These are phyloP conservation scores for Sugiyamaella grinbergsii DNA, from an alignment of 1,139 yeast species.

Conservation along the genomic window DNA sequence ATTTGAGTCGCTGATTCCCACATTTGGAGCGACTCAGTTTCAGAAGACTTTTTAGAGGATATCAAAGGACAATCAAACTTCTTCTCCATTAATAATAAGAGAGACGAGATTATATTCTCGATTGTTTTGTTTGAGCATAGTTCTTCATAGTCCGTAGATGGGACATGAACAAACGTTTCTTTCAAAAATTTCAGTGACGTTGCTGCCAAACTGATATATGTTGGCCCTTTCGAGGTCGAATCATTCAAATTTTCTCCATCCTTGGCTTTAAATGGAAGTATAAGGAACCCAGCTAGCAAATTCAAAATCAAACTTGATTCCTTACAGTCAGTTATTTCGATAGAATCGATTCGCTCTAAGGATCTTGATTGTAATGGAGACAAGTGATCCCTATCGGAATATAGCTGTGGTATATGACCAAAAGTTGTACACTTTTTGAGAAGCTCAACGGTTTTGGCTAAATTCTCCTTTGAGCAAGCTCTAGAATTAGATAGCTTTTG, in stretches of 20 bases:
- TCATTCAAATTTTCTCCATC: slow-evolving; percentile 35
- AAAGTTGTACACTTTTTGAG: slow-evolving; percentile 34
- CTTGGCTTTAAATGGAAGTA: slow-evolving; percentile 38
- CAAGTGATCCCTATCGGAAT: slow-evolving; percentile 39
- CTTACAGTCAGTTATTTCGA: slow-evolving; percentile 19
- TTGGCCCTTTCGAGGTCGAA: slow-evolving; percentile 52
- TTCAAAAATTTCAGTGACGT: slow-evolving; percentile 51
- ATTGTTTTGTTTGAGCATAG: slow-evolving; percentile 54
- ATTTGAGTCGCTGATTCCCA: slow-evolving; percentile 40
- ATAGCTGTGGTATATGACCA: slow-evolving; percentile 38
- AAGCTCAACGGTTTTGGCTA: slow-evolving; percentile 27
- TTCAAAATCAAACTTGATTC: slow-evolving; percentile 28
- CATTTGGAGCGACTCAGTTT: slow-evolving; percentile 30
- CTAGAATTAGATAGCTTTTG: slow-evolving; percentile 26
- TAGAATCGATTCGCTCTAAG: slow-evolving; percentile 31
- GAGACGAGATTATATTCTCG: slow-evolving; percentile 34
- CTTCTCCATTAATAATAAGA: slow-evolving; percentile 28
- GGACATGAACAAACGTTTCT: slow-evolving; percentile 40
- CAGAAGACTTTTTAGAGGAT: slow-evolving; percentile 17
- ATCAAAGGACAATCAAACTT: slow-evolving; percentile 33
- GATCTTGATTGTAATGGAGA: slow-evolving; percentile 42
- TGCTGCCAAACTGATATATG: slow-evolving; percentile 66
- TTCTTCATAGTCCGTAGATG: slow-evolving; percentile 38
- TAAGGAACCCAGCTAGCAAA: slow-evolving; percentile 30
- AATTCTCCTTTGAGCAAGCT: slow-evolving; percentile 24